Evolutionary conservation across 768 basidiomycete species (phyloP), one percentile per base, ranked within the genome.

Genomic region (Lactifluus subvellereus): DNA sequence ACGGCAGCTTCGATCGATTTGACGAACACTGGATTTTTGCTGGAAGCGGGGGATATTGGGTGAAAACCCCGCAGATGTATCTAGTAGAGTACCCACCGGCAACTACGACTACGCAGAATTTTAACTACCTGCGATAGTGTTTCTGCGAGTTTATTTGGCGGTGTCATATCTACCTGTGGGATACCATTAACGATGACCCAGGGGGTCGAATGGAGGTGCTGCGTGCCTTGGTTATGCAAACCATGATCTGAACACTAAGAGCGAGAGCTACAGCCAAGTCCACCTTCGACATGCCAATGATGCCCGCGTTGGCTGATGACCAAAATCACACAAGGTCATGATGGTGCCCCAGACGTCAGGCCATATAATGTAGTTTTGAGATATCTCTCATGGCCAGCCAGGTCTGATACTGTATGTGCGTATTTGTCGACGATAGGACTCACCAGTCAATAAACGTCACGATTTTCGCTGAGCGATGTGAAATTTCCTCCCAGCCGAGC

Each of bases 311-410:
- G 8, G 87, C 94, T 27, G 11, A 98, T 91, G 77, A 96, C 95
- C 51, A 99, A 78, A 59, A 97, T 86, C 13, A 91, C 89, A 71
- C 89, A 27, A 27, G 27, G 3, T 27, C 27, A 96, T 61, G 86
- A 96, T 59, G 96, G 94, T 0, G 93, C 88, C 32, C 94, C 93
- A 4, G 94, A 96, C 0, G 95, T 96, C 54, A 99, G 75, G 0
- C 97, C 96, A 69, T 96, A 98, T 54, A 98, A 75, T 4, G 96
- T 98, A 0, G 96, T 98, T 77, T 91, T 91, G 53, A 91, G 74
- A 74, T 89, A 97, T 74, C 88, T 81, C 75, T 98, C 96, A 70
- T 98, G 97, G 1, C 97, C 97, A 47, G 97, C 97, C 43, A 99
- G 77, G 74, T 98, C 96, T 91, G 51, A 3, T 8, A 7, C 22